These are phyloP conservation scores for Rubia yunnanensis DNA, from an alignment of 257 asterid genomes.

Conservation along the genomic window DNA sequence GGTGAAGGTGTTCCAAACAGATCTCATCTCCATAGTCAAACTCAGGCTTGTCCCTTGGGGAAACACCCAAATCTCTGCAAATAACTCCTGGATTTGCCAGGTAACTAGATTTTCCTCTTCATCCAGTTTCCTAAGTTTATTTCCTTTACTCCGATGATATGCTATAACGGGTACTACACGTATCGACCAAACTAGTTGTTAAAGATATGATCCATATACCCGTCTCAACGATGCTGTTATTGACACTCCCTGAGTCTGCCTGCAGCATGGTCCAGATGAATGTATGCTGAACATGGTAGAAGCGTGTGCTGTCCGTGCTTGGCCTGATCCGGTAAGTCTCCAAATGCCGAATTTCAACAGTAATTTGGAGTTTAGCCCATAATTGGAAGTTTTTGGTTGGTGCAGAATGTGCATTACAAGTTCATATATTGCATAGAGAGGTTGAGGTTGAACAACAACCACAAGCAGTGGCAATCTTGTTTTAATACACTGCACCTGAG, in stretches of 20 bases:
- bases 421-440: slow-evolving; percentile 65
- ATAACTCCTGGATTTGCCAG: slow-evolving; percentile 77
- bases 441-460: slow-evolving; percentile 50
- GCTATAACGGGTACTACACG: too few relatives aligned
- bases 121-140: background rate
- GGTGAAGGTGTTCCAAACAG: slow-evolving; percentile 53
- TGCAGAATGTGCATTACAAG: slow-evolving; percentile 59
- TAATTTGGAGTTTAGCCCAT: background rate
- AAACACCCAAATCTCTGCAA: slow-evolving; percentile 53
- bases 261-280: slow-evolving; percentile 88
- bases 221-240: too few relatives aligned
- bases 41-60: slow-evolving; percentile 96
- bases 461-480: slow-evolving; percentile 63
- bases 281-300: slow-evolving; percentile 58
- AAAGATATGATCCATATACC: too few relatives aligned
- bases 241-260: background rate
- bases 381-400: background rate
- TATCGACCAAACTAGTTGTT: too few relatives aligned
- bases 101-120: slow-evolving; percentile 15
- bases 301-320: slow-evolving; percentile 66
- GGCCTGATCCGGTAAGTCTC: slow-evolving; percentile 61
- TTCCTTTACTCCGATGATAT: too few relatives aligned
- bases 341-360: background rate
- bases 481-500: slow-evolving; percentile 36
- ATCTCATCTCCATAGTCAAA: slow-evolving; percentile 55